A percentile compares a stretch with the other conserved stretches of the same genome.
Conservation (phyloP, 2,329 filamentous ascomycete species). For the Stagonosporopsis vannaccii region DNA sequence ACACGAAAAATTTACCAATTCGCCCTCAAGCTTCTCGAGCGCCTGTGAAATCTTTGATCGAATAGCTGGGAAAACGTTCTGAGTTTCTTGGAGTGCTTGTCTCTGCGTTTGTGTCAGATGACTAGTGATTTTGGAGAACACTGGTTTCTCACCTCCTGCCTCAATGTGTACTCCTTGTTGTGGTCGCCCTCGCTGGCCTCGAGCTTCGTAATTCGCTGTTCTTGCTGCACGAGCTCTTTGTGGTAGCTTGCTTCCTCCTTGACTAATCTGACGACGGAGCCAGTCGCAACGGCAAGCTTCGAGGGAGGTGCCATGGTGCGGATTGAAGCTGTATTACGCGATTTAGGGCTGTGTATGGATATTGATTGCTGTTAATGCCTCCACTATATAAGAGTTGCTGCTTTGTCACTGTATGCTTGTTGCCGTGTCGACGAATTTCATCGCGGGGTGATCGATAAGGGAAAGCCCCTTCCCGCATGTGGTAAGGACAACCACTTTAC, state of each 20-base stretch:
- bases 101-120: conserved; percentile 59
- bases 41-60: conserved; percentile 75
- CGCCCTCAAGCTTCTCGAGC: conserved; percentile 74
- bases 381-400: conserved; percentile 12
- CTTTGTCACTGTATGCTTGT: conserved; percentile 1
- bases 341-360: background rate
- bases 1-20: conserved; percentile 68
- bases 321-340: background rate
- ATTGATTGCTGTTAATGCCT: background rate
- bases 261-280: conserved; percentile 80
- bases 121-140: too few species aligned
- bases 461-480: conserved; percentile 2
- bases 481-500: conserved; percentile 25
- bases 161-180: conserved; percentile 80
- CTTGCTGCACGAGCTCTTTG: conserved; percentile 80
- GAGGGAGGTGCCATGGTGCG: conserved; percentile 76
- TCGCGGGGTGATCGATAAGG: conserved; percentile 17
- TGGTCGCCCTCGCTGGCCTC: conserved; percentile 68
- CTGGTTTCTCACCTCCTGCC: conserved; percentile 75
- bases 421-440: conserved; percentile 25
- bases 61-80: conserved; percentile 78
- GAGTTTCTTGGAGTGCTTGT: conserved; percentile 85
- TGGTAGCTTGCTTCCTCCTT: conserved; percentile 94
- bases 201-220: conserved; percentile 73
- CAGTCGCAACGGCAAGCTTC: conserved; percentile 78